Evolutionary conservation across 139 green algal species (phyloP).

Genomic region (Chlorella sorokiniana): DNA sequence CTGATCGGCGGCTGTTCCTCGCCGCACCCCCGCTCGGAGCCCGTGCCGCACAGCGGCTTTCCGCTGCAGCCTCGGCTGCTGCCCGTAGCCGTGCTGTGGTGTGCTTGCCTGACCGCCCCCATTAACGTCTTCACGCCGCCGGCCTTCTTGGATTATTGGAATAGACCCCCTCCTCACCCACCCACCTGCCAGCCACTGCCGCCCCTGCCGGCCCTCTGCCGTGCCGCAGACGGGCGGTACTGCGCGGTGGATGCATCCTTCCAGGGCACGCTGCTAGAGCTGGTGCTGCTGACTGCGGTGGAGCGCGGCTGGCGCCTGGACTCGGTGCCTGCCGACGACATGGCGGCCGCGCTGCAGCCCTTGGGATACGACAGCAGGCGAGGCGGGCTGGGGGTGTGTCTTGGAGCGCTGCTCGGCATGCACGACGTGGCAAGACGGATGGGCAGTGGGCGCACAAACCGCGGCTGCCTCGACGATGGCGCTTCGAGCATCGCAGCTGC

Average conservation of each 20-base stretch:
- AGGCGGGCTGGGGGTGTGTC: background rate
- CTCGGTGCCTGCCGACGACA: slow-evolving; percentile 2
- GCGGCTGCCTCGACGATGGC: too few relatives aligned
- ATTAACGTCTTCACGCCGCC: too few relatives aligned
- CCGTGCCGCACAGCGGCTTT: background rate
- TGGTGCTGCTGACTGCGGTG: slow-evolving; percentile 51
- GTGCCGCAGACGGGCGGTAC: slow-evolving; percentile 34
- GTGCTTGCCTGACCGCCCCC: too few relatives aligned
- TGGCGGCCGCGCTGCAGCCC: slow-evolving; percentile 24
- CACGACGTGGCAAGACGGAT: too few relatives aligned
- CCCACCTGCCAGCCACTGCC: background rate
- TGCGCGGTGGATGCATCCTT: slow-evolving; percentile 49
- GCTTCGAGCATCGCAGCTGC: background rate
- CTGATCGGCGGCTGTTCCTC: background rate
- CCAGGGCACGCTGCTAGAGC: slow-evolving; percentile 61
- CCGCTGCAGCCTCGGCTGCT: too few relatives aligned
- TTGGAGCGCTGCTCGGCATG: background rate
- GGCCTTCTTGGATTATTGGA: too few relatives aligned
- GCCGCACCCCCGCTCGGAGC: too few relatives aligned
- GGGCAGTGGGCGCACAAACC: too few relatives aligned
- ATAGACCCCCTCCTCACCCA: background rate
- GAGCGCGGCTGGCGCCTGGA: slow-evolving; percentile 31
- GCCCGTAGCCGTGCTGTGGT: too few relatives aligned
- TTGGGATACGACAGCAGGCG: slow-evolving; percentile 42
- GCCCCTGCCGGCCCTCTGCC: too few relatives aligned